These are phyloP conservation scores for Neophaeococcomyces mojaviensis DNA, from an alignment of 2,329 filamentous ascomycete species.

Conservation along the genomic window DNA sequence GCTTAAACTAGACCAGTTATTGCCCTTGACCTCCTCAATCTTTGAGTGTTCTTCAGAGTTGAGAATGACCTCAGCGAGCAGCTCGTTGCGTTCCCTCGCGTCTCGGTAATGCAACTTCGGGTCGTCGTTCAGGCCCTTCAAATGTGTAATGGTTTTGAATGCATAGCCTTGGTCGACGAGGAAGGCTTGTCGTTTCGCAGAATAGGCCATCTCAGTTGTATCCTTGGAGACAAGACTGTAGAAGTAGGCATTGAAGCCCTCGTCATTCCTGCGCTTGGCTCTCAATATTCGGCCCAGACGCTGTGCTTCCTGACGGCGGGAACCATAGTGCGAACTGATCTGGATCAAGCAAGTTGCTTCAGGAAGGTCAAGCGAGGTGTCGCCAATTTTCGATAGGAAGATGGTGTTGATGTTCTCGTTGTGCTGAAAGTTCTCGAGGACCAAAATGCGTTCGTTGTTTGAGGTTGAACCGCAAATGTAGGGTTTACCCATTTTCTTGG, in stretches of 20 bases:
- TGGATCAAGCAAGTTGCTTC: constrained; percentile 96
- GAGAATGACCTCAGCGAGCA: constrained; percentile 81
- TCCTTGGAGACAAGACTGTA: constrained; percentile 97
- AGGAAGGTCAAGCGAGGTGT: constrained; percentile 93
- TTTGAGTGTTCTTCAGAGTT: constrained; percentile 71
- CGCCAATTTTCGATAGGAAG: constrained; percentile 94
- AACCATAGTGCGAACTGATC: constrained; percentile 95
- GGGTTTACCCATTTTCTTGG: constrained; percentile 72
- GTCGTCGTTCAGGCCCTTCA: constrained; percentile 82
- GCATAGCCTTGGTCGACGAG: constrained; percentile 96
- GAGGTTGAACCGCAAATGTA: constrained; percentile 87
- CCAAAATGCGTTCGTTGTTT: constrained; percentile 75
- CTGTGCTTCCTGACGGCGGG: constrained; percentile 91
- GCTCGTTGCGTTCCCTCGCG: constrained; percentile 70
- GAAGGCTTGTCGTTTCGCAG: constrained; percentile 92
- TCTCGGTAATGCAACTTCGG: constrained; percentile 73
- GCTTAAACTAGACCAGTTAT: constrained; percentile 54
- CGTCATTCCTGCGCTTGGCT: constrained; percentile 91
- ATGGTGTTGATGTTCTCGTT: constrained; percentile 85
- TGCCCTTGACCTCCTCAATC: constrained; percentile 60
- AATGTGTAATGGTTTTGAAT: constrained; percentile 96
- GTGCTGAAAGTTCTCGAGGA: constrained; percentile 91
- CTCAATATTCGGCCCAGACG: constrained; percentile 85
- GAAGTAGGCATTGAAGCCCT: constrained; percentile 98
- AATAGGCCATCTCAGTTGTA: constrained; percentile 96